These are phyloP conservation scores for Brasilioporus rufonigricans DNA, from an alignment of 768 basidiomycete genomes.

Conservation along the genomic window DNA sequence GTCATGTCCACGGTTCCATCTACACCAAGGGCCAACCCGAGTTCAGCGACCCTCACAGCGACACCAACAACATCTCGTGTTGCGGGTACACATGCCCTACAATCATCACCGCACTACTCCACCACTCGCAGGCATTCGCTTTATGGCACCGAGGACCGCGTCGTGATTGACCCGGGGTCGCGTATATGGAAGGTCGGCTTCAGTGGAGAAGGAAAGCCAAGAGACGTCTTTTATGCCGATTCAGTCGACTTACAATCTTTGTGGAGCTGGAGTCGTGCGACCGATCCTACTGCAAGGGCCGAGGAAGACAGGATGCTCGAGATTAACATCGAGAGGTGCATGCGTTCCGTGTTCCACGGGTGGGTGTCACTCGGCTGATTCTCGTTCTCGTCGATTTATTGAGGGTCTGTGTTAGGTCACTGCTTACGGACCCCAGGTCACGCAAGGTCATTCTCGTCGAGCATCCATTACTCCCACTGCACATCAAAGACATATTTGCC, in stretches of 20 bases:
- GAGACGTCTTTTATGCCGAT: slow-evolving; percentile 78
- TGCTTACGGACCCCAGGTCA: slow-evolving; percentile 92
- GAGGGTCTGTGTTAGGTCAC: slow-evolving; percentile 53
- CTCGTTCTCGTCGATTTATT: slow-evolving; percentile 9
- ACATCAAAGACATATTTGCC: slow-evolving; percentile 87
- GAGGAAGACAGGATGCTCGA: slow-evolving; percentile 77
- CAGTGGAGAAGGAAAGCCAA: slow-evolving; percentile 89
- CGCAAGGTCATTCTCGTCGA: slow-evolving; percentile 93
- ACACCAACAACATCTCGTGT: slow-evolving; percentile 61
- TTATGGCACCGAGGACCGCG: slow-evolving; percentile 94
- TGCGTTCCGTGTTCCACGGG: slow-evolving; percentile 85
- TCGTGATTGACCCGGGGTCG: slow-evolving; percentile 93
- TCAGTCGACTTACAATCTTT: slow-evolving; percentile 42
- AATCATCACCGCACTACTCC: slow-evolving; percentile 79
- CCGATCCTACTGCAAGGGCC: slow-evolving; percentile 52
- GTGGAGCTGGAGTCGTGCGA: slow-evolving; percentile 60
- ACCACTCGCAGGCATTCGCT: slow-evolving; percentile 88
- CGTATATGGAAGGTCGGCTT: slow-evolving; percentile 97
- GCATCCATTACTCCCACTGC: slow-evolving; percentile 80
- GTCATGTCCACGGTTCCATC: slow-evolving; percentile 33
- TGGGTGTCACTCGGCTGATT: slow-evolving; percentile 36
- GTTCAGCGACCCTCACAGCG: slow-evolving; percentile 30
- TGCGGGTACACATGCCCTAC: slow-evolving; percentile 45
- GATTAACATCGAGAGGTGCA: slow-evolving; percentile 60
- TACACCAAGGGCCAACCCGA: slow-evolving; percentile 31